These are phyloP conservation scores for Nigrograna mackinnonii DNA, from an alignment of 2,329 filamentous ascomycete species.

Conservation along the genomic window DNA sequence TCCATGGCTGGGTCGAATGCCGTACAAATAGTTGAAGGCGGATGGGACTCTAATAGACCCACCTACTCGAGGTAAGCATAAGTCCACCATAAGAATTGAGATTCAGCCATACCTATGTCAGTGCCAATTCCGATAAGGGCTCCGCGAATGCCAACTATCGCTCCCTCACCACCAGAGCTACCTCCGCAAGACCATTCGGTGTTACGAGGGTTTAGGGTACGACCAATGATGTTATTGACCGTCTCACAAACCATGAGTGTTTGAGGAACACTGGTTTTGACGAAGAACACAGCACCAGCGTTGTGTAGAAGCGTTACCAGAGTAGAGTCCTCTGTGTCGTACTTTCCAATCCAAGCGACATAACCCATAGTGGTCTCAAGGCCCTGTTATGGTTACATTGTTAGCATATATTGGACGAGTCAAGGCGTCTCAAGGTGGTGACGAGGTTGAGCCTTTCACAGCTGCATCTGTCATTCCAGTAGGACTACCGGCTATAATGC, in stretches of 20 bases:
- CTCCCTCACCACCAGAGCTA: background rate
- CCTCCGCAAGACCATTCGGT: background rate
- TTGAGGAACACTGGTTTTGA: background rate
- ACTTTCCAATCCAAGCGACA: background rate
- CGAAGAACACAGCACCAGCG: background rate
- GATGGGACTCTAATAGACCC: background rate
- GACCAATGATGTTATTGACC: background rate
- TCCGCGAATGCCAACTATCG: background rate
- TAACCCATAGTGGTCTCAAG: background rate
- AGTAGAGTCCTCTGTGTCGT: background rate
- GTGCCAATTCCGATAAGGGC: background rate
- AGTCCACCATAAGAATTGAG: too few species aligned
- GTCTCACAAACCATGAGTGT: background rate
- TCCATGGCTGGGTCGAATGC: conserved; percentile 41
- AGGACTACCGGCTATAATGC: too few species aligned
- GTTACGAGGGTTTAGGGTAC: background rate
- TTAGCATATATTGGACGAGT: too few species aligned
- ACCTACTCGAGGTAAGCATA: too few species aligned
- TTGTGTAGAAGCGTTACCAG: background rate
- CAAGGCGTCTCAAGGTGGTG: too few species aligned
- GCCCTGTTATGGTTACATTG: too few species aligned
- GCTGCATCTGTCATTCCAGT: too few species aligned
- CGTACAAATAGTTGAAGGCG: background rate
- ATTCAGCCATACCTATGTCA: too few species aligned
- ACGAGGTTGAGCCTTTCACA: too few species aligned